Base-by-base conservation (phyloP, 2,329 filamentous ascomycete species). In the Graphiopsis chlorocephala region DNA sequence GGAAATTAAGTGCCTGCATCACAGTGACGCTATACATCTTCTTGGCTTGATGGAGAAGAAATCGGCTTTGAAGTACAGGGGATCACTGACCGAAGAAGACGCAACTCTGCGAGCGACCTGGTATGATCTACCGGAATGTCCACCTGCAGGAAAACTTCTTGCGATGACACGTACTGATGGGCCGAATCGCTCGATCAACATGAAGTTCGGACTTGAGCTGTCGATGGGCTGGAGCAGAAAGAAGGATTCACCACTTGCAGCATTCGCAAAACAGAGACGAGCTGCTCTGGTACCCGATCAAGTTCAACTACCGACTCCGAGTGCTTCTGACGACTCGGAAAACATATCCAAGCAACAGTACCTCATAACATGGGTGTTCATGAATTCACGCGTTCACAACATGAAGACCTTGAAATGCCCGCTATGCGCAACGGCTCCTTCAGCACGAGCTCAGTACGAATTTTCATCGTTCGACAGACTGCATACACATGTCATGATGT, bases 401-500 rank as follows among this genome's bases (percentile, higher is more conserved):
- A 66, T 60, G 28, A 64, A 69, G 15, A n/a, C 63, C 8, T 63
- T 68, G 50, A 42, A 59, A 20, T 65, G 65, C 31, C 59, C 53
- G 2, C 20, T 61, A 1, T 65, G 64, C 25, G 64, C 64, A 2
- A 52, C 52, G 45, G 31, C 28, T 20, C 7, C 31, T 33, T 28
- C 45, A 20, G 28, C 33, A 1, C 31, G 50, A 20, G 57, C 47
- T 53, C 48, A 31, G 26, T 25, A 62, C 3, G 67, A 68, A 33
- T 69, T 72, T 52, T 56, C 69, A 12, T 71, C 69, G 10, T 71
- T 74, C 42, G 68, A 69, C 20, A 65, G 70, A 42, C 69, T 81
- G 3, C 70, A 73, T 14, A 70, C 76, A 60, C 79, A 81, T 61
- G 65, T 77, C 6, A 64, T 73, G 6, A 63, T 68, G 17, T 71